Conservation (phyloP, 495 filamentous ascomycete genomes). For the Penicillium pulvis region DNA sequence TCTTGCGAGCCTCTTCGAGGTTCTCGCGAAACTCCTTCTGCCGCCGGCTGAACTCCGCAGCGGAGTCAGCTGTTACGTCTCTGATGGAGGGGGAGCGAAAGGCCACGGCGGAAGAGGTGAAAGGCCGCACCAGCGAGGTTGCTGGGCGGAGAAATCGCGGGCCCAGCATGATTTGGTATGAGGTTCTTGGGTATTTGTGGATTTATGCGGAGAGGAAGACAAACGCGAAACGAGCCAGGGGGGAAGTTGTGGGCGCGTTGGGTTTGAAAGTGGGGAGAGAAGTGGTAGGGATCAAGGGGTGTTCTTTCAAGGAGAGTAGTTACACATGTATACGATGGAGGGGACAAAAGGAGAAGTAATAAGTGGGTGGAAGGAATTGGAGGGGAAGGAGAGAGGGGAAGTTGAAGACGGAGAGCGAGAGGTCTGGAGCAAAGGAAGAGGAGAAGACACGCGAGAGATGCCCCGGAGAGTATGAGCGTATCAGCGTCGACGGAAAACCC, state of each 20-base stretch:
- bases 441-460: slow-evolving; percentile 9
- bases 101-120: slow-evolving; percentile 58
- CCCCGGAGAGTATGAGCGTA: background rate
- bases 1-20: slow-evolving; percentile 71
- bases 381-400: slow-evolving; percentile 13
- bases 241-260: background rate
- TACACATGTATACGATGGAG: slow-evolving; percentile 4
- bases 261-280: slow-evolving; percentile 2
- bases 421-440: slow-evolving; percentile 8
- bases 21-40: slow-evolving; percentile 87
- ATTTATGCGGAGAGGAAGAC: slow-evolving; percentile 1
- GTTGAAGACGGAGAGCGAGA: slow-evolving; percentile 17
- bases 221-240: background rate
- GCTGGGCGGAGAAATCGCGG: slow-evolving; percentile 51
- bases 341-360: slow-evolving; percentile 5
- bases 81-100: slow-evolving; percentile 75
- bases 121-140: slow-evolving; percentile 56
- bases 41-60: slow-evolving; percentile 71
- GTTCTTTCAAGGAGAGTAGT: background rate
- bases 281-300: slow-evolving; percentile 2
- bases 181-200: background rate
- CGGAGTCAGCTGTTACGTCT: slow-evolving; percentile 74
- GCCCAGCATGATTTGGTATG: slow-evolving; percentile 44
- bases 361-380: slow-evolving; percentile 13
- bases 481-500: slow-evolving; percentile 1